phyloP scores from a whole-genome alignment of 257 asterid genomes.

The Nyctanthes arbortristis region DNA sequence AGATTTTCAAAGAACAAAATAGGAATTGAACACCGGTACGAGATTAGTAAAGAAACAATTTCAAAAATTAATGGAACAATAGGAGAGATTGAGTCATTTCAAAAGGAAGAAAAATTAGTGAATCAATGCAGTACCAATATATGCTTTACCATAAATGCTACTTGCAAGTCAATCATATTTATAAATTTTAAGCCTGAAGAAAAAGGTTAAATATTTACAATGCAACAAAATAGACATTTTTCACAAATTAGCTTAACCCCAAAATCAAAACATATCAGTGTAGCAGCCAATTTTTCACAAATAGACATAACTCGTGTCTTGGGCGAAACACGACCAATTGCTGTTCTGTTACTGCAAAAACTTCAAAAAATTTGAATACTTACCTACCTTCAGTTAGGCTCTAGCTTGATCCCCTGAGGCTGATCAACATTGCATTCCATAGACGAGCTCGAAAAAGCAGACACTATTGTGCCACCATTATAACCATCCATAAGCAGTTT shows the following conservation, averaged over 20 bases:
- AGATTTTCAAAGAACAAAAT: too few species aligned
- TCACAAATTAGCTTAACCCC: too few species aligned
- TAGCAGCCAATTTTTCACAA: neutral
- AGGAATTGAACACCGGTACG: too few species aligned
- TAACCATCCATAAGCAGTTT: constrained; percentile 82
- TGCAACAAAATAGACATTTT: neutral
- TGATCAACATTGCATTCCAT: constrained; percentile 34
- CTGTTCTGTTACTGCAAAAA: constrained; percentile 20
- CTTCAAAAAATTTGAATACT: constrained; percentile 15
- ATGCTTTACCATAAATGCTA: neutral
- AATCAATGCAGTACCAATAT: too few species aligned
- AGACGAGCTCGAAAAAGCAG: constrained; percentile 34
- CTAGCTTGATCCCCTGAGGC: constrained; percentile 48
- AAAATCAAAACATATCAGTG: too few species aligned
- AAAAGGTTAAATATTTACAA: constrained; percentile 11
- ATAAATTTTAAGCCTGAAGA: neutral
- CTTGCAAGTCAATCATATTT: neutral
- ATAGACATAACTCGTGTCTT: neutral
- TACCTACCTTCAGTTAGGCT: constrained; percentile 36
- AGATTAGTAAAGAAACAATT: too few species aligned
- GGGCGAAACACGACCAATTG: constrained; percentile 7
- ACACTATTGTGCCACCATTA: constrained; percentile 56
- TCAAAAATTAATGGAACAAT: too few species aligned
- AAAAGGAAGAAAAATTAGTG: too few species aligned
- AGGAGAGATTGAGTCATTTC: too few species aligned